Percentiles rank a stretch among this genome's conserved stretches.
Conservation (phyloP, 371 early-diverging fungal genomes). For the Synchytrium microbalum region DNA sequence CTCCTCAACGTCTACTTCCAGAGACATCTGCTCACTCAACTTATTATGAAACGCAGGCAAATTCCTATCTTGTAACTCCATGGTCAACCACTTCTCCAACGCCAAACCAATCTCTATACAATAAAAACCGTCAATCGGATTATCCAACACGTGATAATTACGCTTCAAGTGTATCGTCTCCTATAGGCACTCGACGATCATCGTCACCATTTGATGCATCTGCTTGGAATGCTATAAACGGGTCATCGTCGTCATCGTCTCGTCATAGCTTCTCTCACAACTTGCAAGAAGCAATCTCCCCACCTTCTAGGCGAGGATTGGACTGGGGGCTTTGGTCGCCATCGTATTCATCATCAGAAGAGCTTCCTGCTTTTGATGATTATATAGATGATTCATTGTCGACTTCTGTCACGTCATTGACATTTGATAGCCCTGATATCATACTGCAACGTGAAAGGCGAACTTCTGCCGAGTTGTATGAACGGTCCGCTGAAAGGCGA, state of each 20-base stretch:
- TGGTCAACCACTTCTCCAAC: neutral
- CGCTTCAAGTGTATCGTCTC: neutral
- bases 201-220: neutral
- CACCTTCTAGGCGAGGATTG: neutral
- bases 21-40: too few species aligned
- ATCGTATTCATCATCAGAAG: too few species aligned
- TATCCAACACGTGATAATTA: too few species aligned
- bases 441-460: neutral
- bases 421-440: neutral
- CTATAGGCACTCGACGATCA: neutral
- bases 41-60: too few species aligned
- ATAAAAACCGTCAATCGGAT: too few species aligned
- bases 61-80: too few species aligned
- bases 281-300: neutral
- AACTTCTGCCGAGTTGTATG: neutral
- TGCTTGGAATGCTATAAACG: too few species aligned
- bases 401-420: neutral
- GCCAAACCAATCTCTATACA: neutral
- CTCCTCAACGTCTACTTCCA: too few species aligned
- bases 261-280: neutral
- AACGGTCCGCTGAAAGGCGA: neutral
- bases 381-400: neutral
- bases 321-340: neutral
- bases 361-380: too few species aligned
- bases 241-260: too few species aligned